Percentiles rank a stretch among this genome's conserved stretches.
These are phyloP conservation scores for Phragmites australis DNA, from an alignment of 176 grass and related monocot genomes.

Conservation along the genomic window DNA sequence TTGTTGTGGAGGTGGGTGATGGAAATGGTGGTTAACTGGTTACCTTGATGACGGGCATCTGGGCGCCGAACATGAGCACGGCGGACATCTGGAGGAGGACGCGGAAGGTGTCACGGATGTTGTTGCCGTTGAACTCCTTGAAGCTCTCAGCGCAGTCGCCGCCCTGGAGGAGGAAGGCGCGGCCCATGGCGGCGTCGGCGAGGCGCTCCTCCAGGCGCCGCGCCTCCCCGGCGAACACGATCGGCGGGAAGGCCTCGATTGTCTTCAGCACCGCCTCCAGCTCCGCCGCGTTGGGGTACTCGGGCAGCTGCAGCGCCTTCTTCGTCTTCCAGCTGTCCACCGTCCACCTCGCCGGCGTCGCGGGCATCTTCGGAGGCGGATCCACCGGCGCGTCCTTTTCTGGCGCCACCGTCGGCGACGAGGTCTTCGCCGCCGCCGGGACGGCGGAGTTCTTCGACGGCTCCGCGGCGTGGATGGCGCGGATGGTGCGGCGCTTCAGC, in stretches of 20 bases:
- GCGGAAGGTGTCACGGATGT: constrained; percentile 74
- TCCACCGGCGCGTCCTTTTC: not conserved
- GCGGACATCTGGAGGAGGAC: constrained; percentile 73
- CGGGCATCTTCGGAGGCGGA: not conserved
- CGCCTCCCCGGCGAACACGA: constrained; percentile 69
- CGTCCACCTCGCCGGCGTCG: constrained; percentile 30
- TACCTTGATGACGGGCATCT: constrained; percentile 77
- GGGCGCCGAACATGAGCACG: constrained; percentile 67
- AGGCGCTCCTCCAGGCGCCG: constrained; percentile 63
- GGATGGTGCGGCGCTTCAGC: constrained; percentile 32
- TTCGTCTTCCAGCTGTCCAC: constrained; percentile 59
- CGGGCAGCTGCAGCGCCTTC: constrained; percentile 66
- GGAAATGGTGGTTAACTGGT: no score
- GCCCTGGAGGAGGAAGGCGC: constrained; percentile 63
- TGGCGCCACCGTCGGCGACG: constrained; percentile 20
- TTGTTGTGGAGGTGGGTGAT: not conserved
- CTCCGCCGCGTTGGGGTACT: constrained; percentile 51
- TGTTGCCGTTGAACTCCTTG: constrained; percentile 74
- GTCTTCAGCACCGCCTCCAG: constrained; percentile 59
- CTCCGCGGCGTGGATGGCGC: constrained; percentile 55
- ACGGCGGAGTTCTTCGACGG: constrained; percentile 32
- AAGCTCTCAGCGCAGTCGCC: constrained; percentile 87
- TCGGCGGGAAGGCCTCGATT: constrained; percentile 70
- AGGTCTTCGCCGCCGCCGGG: constrained; percentile 22
- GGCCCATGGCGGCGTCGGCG: constrained; percentile 57